Evolutionary conservation across 2,329 filamentous ascomycete genomes (phyloP).

Genomic region (Biscogniauxia sp.): DNA sequence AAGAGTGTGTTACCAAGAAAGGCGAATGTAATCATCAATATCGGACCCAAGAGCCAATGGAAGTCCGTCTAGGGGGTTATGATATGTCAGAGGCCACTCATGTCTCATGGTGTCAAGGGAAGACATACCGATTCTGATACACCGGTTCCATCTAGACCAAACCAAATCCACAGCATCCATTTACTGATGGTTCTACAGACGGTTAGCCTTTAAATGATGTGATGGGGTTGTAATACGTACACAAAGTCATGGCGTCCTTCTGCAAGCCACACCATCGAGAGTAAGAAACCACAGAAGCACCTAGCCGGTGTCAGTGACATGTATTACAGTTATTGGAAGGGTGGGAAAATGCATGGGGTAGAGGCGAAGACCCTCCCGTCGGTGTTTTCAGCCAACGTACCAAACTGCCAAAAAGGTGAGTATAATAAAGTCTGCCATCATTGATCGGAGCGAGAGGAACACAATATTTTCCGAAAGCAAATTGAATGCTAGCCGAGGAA

Average conservation of each 20-base stretch:
- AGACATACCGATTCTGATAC: constrained; percentile 53
- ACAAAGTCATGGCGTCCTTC: constrained; percentile 60
- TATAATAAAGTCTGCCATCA: constrained; percentile 84
- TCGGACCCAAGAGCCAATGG: constrained; percentile 75
- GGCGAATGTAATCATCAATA: constrained; percentile 78
- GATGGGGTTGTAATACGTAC: constrained; percentile 32
- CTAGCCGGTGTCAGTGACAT: constrained; percentile 20
- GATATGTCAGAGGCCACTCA: not conserved
- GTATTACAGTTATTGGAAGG: not conserved
- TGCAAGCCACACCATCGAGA: constrained; percentile 77
- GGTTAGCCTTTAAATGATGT: constrained; percentile 11
- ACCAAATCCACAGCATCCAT: constrained; percentile 95
- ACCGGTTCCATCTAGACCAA: constrained; percentile 73
- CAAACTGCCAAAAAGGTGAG: constrained; percentile 73
- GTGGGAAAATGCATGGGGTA: not conserved
- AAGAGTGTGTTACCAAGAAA: constrained; percentile 86
- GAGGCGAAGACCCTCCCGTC: not conserved
- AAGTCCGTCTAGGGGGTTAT: constrained; percentile 56
- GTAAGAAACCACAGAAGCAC: constrained; percentile 77
- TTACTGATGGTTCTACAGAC: constrained; percentile 65
- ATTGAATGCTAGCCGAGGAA: constrained; percentile 80
- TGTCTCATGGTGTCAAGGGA: not conserved
- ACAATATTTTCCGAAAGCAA: constrained; percentile 80
- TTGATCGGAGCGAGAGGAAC: constrained; percentile 75
- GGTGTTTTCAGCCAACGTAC: constrained; percentile 32